Evolutionary conservation across 768 basidiomycete genomes (phyloP), one percentile per base, ranked within the genome.

Genomic region (Lentinus brumalis): DNA sequence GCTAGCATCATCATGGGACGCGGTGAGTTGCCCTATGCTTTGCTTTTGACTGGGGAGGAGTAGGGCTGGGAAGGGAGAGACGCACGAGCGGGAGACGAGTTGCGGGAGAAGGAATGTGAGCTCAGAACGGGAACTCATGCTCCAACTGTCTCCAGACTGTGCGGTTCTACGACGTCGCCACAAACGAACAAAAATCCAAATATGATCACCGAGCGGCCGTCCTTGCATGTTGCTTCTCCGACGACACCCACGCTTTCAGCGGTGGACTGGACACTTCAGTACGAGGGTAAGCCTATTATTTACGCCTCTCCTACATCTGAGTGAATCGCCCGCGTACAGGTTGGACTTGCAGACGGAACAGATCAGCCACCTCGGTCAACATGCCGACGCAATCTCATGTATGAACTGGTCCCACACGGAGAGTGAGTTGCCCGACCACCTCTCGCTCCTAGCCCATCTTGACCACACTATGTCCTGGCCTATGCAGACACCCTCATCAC

Each of bases 1-100:
- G 1, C 76, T 98, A 0, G 92, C 91, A 16, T 86, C 92, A 12
- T 89, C 91, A 61, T 98, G 96, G 96, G 96, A 98, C 74, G 85
- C 91, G 26, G 84, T 85, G 56, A 65, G 83, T 63, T 12, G 42
- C 59, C 39, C 53, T 32, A 12, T 1, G 7, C n/a, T 49, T 4
- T 8, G 18, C 35, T 16, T 18, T 39, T 26, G 6, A 12, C 1
- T 3, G 18, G 54, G 7, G 44, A 29, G 53, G 41, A 31, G 47
- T 38, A 42, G 14, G 6, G 42, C 9, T 18, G 16, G 44, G 21
- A 45, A n/a, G 44, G 44, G 9, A 21, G 44, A 45, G 42, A 44
- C 44, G n/a, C n/a, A 45, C 16, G 21, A 45, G 44, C 14, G 44
- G 44, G n/a, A 45, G 44, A n/a, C 11, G 41, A 8, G 9, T 21